Conservation (phyloP, 768 basidiomycete species). For the Auricularia auricula-judae region DNA sequence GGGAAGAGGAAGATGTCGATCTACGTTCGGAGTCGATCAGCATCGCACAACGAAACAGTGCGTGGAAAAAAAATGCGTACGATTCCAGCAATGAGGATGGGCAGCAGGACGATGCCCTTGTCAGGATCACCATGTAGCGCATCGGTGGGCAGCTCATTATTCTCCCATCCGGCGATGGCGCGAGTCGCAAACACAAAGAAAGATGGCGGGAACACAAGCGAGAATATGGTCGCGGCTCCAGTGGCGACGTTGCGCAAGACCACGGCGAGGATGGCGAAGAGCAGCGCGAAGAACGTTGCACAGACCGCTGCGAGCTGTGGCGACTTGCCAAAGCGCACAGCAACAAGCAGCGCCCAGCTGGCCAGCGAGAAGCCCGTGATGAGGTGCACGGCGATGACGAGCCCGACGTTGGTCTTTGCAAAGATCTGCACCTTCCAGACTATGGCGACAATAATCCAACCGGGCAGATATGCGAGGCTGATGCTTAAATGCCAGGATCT, state of each 20-base stretch:
- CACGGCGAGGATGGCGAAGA: constrained; percentile 57
- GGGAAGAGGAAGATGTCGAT: constrained; percentile 70
- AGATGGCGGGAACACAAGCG: constrained; percentile 62
- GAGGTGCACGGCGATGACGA: constrained; percentile 55
- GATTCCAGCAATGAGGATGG: constrained; percentile 50
- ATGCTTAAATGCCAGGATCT: constrained; percentile 58
- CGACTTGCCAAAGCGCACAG: constrained; percentile 59
- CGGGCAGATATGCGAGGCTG: constrained; percentile 59
- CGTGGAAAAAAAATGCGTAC: constrained; percentile 27
- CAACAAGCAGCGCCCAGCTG: constrained; percentile 62
- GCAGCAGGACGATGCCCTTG: constrained; percentile 38
- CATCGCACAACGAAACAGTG: neutral
- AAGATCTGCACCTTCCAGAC: constrained; percentile 64
- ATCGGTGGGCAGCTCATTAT: constrained; percentile 41
- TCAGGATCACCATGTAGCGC: constrained; percentile 52
- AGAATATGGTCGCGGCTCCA: constrained; percentile 46
- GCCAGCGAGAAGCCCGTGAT: constrained; percentile 44
- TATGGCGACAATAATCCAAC: constrained; percentile 58
- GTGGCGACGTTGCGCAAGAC: constrained; percentile 34
- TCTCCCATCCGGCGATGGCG: constrained; percentile 59
- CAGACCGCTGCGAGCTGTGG: constrained; percentile 60
- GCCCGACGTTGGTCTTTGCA: constrained; percentile 40
- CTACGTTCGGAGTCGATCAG: constrained; percentile 22
- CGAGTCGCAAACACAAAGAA: constrained; percentile 66
- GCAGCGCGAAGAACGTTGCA: constrained; percentile 52